phyloP scores from a whole-genome alignment of 192 early-diverging fungal species.

The Pilobolus umbonatus region DNA sequence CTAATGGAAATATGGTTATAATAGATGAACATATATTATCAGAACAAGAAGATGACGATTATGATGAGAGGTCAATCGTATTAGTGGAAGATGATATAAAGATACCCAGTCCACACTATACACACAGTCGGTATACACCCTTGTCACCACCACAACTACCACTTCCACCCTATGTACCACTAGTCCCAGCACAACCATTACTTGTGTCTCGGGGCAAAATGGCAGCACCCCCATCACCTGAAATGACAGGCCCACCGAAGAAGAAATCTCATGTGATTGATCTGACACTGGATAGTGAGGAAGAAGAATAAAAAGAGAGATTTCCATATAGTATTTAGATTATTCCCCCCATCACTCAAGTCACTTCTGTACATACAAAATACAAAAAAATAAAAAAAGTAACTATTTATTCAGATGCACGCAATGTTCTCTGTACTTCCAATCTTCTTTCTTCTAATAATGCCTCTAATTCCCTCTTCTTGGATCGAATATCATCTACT shows the following conservation, averaged over 20 bases:
- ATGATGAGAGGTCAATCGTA: background rate
- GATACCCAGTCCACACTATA: constrained; percentile 1
- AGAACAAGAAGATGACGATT: background rate
- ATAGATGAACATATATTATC: background rate
- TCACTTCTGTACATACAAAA: too few relatives aligned
- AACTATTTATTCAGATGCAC: constrained; percentile 15
- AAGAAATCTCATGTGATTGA: constrained; percentile 1
- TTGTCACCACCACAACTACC: background rate
- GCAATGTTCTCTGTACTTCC: constrained; percentile 41
- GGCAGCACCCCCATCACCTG: background rate
- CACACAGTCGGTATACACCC: too few relatives aligned
- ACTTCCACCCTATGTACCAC: background rate
- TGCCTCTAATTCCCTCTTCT: constrained; percentile 43
- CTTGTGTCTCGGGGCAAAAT: too few relatives aligned
- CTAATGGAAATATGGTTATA: constrained; percentile 25
- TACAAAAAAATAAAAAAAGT: too few relatives aligned
- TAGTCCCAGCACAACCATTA: background rate
- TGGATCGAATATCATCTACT: constrained; percentile 44
- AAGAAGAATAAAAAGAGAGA: background rate
- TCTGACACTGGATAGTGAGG: background rate
- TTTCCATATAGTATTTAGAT: too few relatives aligned
- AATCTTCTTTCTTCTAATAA: constrained; percentile 41
- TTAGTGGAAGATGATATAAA: background rate
- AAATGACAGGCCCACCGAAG: background rate
- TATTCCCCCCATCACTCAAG: too few relatives aligned